Percentiles rank a stretch among this genome's conserved stretches.
Evolutionary conservation across 2,329 filamentous ascomycete species (phyloP).

Genomic region (Aureobasidium sp.): DNA sequence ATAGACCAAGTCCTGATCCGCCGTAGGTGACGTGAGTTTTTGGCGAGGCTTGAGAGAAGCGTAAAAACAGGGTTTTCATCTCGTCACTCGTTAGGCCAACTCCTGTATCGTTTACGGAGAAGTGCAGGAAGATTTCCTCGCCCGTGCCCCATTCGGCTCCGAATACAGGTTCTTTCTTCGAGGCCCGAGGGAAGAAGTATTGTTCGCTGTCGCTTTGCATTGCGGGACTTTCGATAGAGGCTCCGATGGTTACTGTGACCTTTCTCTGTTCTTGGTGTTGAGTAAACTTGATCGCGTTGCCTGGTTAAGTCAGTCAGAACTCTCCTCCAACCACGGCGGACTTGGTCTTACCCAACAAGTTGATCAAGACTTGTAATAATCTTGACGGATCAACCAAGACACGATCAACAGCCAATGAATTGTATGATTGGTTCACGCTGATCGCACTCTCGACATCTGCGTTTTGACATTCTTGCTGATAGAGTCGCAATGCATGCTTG

Average conservation of each 20-base stretch:
- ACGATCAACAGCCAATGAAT: constrained; percentile 33
- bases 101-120: constrained; percentile 32
- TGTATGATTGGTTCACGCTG: constrained; percentile 52
- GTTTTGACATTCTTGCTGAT: constrained; percentile 61
- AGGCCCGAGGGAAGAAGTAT: constrained; percentile 27
- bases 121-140: constrained; percentile 32
- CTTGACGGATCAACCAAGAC: constrained; percentile 27
- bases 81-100: constrained; percentile 31
- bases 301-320: constrained; percentile 17
- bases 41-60: constrained; percentile 62
- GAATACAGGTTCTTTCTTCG: constrained; percentile 10
- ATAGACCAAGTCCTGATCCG: constrained; percentile 60
- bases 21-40: constrained; percentile 62
- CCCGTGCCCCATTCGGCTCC: constrained; percentile 29
- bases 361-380: constrained; percentile 27
- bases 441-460: constrained; percentile 57
- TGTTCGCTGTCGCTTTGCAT: constrained; percentile 29
- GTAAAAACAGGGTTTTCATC: constrained; percentile 50
- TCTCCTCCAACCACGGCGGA: not conserved
- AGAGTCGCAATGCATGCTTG: constrained; percentile 62
- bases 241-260: constrained; percentile 35
- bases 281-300: constrained; percentile 43
- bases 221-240: constrained; percentile 27
- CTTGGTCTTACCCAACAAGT: constrained; percentile 24
- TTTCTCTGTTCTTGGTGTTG: constrained; percentile 29